Conservation (phyloP, 768 basidiomycete genomes). For the Tricholoma terreum region DNA sequence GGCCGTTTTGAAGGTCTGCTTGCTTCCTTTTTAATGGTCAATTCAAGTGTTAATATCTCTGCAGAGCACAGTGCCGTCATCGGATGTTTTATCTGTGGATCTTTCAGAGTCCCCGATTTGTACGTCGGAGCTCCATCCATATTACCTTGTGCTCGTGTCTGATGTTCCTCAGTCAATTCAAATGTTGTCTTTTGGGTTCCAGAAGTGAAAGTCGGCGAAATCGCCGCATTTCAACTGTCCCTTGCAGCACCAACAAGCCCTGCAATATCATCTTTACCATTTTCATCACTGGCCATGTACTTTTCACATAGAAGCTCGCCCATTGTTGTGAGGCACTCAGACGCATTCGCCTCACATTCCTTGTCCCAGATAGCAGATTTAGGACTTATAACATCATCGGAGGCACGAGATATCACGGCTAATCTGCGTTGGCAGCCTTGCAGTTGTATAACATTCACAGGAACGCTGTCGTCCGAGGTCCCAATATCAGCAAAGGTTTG, state of each 20-base stretch:
- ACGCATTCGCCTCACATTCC: conserved; percentile 12
- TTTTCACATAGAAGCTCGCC: conserved; percentile 51
- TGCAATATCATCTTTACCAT: conserved; percentile 54
- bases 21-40: conserved; percentile 6
- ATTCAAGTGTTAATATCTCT: neutral
- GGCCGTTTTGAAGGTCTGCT: conserved; percentile 64
- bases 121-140: conserved; percentile 32
- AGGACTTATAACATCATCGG: conserved; percentile 32
- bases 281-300: conserved; percentile 56
- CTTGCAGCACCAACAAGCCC: conserved; percentile 51
- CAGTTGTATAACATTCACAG: conserved; percentile 54
- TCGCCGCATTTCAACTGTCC: conserved; percentile 71
- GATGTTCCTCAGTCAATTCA: conserved; percentile 51
- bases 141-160: conserved; percentile 6
- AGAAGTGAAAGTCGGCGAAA: conserved; percentile 56
- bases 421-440: conserved; percentile 60
- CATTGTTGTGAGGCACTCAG: conserved; percentile 47
- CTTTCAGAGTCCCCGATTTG: conserved; percentile 62
- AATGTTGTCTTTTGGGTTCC: conserved; percentile 69
- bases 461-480: conserved; percentile 49
- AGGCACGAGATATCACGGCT: conserved; percentile 28
- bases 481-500: conserved; percentile 57
- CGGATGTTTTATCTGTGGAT: conserved; percentile 61
- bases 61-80: conserved; percentile 69
- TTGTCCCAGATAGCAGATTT: conserved; percentile 45